Percentiles rank a stretch among this genome's conserved stretches.
These are phyloP conservation scores for Paradendryphiella salina DNA, from an alignment of 2,329 filamentous ascomycete species.

Conservation along the genomic window DNA sequence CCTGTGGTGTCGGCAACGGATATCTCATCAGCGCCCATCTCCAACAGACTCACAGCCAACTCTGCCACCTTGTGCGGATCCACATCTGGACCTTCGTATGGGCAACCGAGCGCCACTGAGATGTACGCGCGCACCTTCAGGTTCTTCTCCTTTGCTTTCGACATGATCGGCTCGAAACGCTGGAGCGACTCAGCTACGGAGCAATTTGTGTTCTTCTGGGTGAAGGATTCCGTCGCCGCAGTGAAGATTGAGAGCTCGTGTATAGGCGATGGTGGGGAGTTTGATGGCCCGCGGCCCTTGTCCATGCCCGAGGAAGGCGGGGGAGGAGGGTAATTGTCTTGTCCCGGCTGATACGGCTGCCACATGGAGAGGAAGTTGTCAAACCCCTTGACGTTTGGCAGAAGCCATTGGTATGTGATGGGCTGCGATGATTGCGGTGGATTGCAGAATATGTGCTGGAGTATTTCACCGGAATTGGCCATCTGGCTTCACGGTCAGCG, in stretches of 20 bases:
- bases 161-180: conserved; percentile 71
- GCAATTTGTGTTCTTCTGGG: conserved; percentile 81
- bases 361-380: conserved; percentile 62
- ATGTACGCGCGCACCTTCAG: conserved; percentile 78
- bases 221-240: conserved; percentile 79
- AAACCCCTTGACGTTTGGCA: conserved; percentile 75
- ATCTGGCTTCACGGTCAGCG: conserved; percentile 58
- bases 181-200: conserved; percentile 72
- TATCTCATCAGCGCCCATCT: conserved; percentile 89
- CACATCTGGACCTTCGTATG: conserved; percentile 68
- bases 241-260: conserved; percentile 77
- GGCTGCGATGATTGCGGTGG: conserved; percentile 58
- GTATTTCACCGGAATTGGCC: conserved; percentile 75
- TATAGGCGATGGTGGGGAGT: conserved; percentile 19
- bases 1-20: conserved; percentile 88
- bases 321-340: conserved; percentile 56
- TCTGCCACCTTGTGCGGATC: conserved; percentile 63
- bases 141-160: conserved; percentile 64
- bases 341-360: conserved; percentile 44
- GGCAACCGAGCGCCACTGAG: conserved; percentile 72
- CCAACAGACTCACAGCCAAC: conserved; percentile 67
- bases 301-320: conserved; percentile 45
- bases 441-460: conserved; percentile 66
- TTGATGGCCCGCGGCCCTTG: conserved; percentile 16
- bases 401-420: conserved; percentile 78